Evolutionary conservation across 139 green algal species (phyloP), one percentile per base, ranked within the genome.

Genomic region (Chlorella sp.): DNA sequence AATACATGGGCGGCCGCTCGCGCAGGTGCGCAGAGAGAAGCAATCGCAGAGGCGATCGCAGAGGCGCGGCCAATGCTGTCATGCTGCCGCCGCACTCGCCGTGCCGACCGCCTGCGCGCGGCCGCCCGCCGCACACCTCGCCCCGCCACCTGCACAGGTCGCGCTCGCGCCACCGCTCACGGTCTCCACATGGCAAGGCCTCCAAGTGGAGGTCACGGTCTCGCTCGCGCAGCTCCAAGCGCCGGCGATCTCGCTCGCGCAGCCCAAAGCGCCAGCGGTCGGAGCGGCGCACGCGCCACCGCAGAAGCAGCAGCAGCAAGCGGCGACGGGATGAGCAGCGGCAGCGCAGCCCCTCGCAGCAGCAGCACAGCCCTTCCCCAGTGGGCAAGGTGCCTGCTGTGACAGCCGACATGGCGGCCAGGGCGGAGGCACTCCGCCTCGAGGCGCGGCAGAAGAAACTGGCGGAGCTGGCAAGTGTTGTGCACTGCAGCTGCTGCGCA

Each of bases 381-480:
- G 61, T 65, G 41, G 72, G 45, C 33, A 78, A 78, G 33, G 46
- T 48, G 23, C 17, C 36, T 25, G 72, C 72, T 1, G n/a, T n/a
- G n/a, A n/a, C 46, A 23, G 60, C 61, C 6, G 72, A 78, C 33
- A 78, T 78, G 72, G 72, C 71, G 61, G 72, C 60, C 35, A 78
- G 71, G 45, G 72, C 72, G 1, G 31, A 46, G 12, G 72, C 72
- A 17, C 72, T 78, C 23, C 72, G 72, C 0, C 21, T 53, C 21
- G 72, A 78, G 46, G 72, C 71, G 36, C 72, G 72, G 9, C 60
- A 19, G 72, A 83, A 68, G 63, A 71, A 73, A 19, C 63, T 71
- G 38, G 63, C 63, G 19, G 69, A 82, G 69, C 56, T 83, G 29
- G 17, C 46, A 27, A 27, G 46, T 55, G 46, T 55, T 14, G 46